These are phyloP conservation scores for Hansenula sp. DNA, from an alignment of 1,139 yeast species.

Conservation along the genomic window DNA sequence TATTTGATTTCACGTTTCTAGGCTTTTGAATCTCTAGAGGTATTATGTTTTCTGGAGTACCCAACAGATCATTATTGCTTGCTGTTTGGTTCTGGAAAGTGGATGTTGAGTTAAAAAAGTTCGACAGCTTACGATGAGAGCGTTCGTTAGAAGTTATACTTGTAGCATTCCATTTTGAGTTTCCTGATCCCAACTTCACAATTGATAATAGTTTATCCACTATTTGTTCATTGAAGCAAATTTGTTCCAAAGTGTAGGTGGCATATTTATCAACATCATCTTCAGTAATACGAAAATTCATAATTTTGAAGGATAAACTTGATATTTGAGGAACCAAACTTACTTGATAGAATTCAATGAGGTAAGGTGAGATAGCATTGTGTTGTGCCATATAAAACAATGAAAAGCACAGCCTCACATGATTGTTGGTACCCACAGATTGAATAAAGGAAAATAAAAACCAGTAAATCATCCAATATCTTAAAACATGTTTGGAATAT, in stretches of 20 bases:
- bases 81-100: neutral
- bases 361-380: neutral
- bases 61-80: neutral
- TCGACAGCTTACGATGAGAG: too few species aligned
- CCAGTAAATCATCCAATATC: conserved; percentile 21
- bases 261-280: conserved; percentile 11
- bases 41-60: neutral
- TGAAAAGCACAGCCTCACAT: conserved; percentile 11
- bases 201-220: neutral
- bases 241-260: conserved; percentile 4
- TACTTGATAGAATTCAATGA: conserved; percentile 10
- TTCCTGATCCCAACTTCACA: neutral
- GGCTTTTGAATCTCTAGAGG: conserved; percentile 1
- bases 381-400: conserved; percentile 9
- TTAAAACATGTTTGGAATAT: conserved; percentile 2
- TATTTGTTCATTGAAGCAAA: conserved; percentile 10
- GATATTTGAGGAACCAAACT: conserved; percentile 11
- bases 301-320: neutral
- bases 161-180: too few species aligned
- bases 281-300: conserved; percentile 4
- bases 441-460: conserved; percentile 9
- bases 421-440: conserved; percentile 12
- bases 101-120: too few species aligned
- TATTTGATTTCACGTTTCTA: neutral
- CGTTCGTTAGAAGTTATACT: too few species aligned